These are phyloP conservation scores for Phylloporus sp. DNA, from an alignment of 768 basidiomycete species.

Conservation along the genomic window DNA sequence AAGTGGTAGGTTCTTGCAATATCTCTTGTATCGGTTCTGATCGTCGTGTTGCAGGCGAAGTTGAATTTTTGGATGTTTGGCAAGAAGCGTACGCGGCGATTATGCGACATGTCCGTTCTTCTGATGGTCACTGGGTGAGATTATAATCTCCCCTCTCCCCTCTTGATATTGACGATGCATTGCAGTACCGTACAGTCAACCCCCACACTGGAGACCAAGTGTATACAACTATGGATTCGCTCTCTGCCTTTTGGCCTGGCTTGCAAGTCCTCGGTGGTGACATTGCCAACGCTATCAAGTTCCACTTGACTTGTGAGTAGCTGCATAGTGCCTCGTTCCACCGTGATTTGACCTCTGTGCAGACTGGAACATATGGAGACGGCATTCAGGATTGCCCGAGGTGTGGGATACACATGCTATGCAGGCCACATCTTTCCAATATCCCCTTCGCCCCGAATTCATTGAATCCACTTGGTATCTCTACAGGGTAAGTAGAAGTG, in stretches of 20 bases:
- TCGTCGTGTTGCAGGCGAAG: constrained; percentile 49
- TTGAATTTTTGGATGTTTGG: constrained; percentile 80
- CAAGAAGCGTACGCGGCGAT: constrained; percentile 77
- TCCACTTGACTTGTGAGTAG: constrained; percentile 82
- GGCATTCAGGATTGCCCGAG: constrained; percentile 86
- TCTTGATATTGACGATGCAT: background rate
- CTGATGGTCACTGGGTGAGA: constrained; percentile 83
- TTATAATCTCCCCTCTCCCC: background rate
- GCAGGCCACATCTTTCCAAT: constrained; percentile 70
- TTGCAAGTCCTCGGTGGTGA: constrained; percentile 86
- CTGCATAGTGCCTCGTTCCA: background rate
- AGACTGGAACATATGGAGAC: constrained; percentile 94
- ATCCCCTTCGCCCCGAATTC: constrained; percentile 86
- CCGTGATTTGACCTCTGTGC: constrained; percentile 1
- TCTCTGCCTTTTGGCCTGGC: constrained; percentile 98
- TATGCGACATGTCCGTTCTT: constrained; percentile 79
- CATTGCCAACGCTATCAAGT: constrained; percentile 83
- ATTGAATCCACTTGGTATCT: constrained; percentile 97
- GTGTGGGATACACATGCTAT: constrained; percentile 80
- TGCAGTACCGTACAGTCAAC: constrained; percentile 81
- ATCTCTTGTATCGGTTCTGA: background rate
- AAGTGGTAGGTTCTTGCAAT: constrained; percentile 49
- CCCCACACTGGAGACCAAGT: constrained; percentile 72
- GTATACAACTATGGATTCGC: constrained; percentile 83
- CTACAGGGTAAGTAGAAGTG: constrained; percentile 58